A percentile compares a stretch with the other conserved stretches of the same genome.
Conservation (phyloP, 768 basidiomycete genomes). For the Tricholoma sp. region DNA sequence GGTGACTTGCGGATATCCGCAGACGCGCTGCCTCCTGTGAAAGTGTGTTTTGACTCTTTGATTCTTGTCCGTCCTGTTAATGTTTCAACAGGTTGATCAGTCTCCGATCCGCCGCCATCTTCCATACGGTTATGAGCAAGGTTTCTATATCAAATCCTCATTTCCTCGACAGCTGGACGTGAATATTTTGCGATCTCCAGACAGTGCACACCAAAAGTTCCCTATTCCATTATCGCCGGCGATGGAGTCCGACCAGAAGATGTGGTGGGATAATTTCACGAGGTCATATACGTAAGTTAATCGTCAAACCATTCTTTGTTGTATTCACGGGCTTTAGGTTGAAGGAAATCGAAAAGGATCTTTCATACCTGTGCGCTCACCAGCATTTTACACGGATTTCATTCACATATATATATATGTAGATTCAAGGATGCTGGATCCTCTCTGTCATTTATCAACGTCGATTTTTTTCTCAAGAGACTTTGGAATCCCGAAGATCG, state of each 20-base stretch:
- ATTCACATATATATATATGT: neutral
- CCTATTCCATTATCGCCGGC: constrained; percentile 28
- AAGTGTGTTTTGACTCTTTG: constrained; percentile 19
- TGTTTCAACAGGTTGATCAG: constrained; percentile 21
- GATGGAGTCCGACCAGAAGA: constrained; percentile 28
- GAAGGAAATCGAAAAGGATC: constrained; percentile 43
- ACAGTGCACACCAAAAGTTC: constrained; percentile 26
- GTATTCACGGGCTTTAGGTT: constrained; percentile 29
- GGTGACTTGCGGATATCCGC: constrained; percentile 26
- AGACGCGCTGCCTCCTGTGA: constrained; percentile 17
- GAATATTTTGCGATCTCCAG: constrained; percentile 30
- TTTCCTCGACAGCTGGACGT: constrained; percentile 35
- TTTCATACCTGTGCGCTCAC: constrained; percentile 41
- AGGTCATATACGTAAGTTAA: constrained; percentile 31
- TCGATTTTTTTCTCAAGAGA: constrained; percentile 46
- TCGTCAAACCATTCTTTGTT: neutral
- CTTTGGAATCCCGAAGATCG: constrained; percentile 50
- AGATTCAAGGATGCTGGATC: constrained; percentile 64
- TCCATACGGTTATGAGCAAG: constrained; percentile 32
- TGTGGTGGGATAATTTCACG: constrained; percentile 42
- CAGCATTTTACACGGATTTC: neutral
- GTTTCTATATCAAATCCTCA: constrained; percentile 28
- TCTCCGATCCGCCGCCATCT: constrained; percentile 24
- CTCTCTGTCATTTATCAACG: constrained; percentile 66
- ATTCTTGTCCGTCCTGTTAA: constrained; percentile 2